Evolutionary conservation across 2,329 filamentous ascomycete species (phyloP), one percentile per base, ranked within the genome.

Genomic region (Celoporthe dispersa): DNA sequence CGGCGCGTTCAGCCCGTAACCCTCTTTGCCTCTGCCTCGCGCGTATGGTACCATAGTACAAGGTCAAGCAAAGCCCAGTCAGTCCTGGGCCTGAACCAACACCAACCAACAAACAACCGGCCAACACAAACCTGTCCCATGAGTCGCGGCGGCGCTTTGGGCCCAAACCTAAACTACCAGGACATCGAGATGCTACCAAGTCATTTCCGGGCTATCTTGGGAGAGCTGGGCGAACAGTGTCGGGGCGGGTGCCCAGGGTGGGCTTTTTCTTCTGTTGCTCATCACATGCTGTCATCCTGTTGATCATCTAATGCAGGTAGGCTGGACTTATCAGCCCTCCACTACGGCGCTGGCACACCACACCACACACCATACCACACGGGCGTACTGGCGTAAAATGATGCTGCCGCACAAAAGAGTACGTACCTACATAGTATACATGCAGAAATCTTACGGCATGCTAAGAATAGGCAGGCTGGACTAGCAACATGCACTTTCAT

Each of bases 391-490:
- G 51, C 25, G 51, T 55, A 55, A 5, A 22, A 44, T 55, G 51
- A 41, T 37, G n/a, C 14, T 35, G 60, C 60, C 16, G 35, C 37
- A 41, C 60, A n/a, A n/a, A n/a, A 33, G 35, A 62, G 62, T 31
- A 33, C 22, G n/a, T 61, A 63, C n/a, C 14, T 44, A 63, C 37
- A 14, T 51, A 11, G 61, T 64, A 51, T 28, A 65, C 12, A 51
- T 66, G 64, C 51, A 59, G n/a, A 66, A 33, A 33, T 59, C 64
- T 66, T 19, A 66, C 64, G 35, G 19, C 51, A 44, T 66, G 53
- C 51, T 60, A 66, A 66, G 64, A 66, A 60, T 66, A 66, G 51
- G 33, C n/a, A n/a, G n/a, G 22, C 35, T 3, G 31, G 8, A 62
- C 35, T 62, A 39, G 35, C 35, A 62, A 39, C 14, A 41, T n/a